Base-by-base conservation (phyloP, 805 yeast species). In the Saturnispora diversa region DNA sequence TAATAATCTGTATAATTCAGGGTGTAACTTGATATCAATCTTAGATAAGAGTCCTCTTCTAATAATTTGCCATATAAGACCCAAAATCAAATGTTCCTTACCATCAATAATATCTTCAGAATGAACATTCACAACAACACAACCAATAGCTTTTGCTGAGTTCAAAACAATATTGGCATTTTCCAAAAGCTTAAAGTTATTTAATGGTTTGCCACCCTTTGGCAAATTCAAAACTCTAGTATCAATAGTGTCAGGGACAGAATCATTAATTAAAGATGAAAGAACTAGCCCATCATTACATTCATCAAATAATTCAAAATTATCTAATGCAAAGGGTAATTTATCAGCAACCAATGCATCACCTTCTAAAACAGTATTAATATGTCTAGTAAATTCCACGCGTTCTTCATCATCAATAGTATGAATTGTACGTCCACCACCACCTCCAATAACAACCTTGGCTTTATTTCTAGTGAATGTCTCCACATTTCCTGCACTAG, bases 101-200 rank as follows among this genome's bases (percentile, higher is more conserved):
- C 97, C 97, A 55, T 87, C 97, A 47, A 85, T 55, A 40, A 88
- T 84, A 60, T 87, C 96, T 59, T 87, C 96, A 12, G 97, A 84
- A 53, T 90, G 97, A 37, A 92, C 97, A 58, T 92, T 92, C 38
- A 92, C 97, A 37, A 92, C 97, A 43, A 92, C 84, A 71, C 97
- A 90, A 16, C 98, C 98, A 64, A 92, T 92, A 39, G 97, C 98
- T 66, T 92, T 92, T 23, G 98, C 98, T 3, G 98, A 92, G 63
- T 92, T 92, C 64, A 92, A 85, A 28, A 92, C 97, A 50, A 92
- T 88, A 65, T 92, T 92, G 40, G 97, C 96, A 64, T 92, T 92
- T 66, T 92, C 98, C 50, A 84, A 75, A 79, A 94, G 90, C 49
- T 88, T 92, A 71, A 92, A 92, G 58, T 86, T 85, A 69, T 92